Percentiles rank a stretch among this genome's conserved stretches.
phyloP scores from a whole-genome alignment of 495 filamentous ascomycete genomes.

The Xylaria telfairii region DNA sequence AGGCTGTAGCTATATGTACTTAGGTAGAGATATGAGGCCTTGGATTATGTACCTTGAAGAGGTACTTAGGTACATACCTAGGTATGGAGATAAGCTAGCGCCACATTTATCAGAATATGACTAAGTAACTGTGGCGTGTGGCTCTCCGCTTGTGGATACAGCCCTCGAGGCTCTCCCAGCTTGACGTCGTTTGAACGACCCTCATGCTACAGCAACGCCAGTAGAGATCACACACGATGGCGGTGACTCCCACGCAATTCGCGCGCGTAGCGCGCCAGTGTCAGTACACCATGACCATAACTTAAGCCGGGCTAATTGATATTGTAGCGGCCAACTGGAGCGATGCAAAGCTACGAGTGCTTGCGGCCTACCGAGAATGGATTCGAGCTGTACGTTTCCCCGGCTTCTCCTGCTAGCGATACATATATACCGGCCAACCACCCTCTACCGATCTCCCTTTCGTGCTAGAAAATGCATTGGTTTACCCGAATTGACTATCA shows the following conservation, averaged over 20 bases:
- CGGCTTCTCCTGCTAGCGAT: background rate
- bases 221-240: conserved; percentile 43
- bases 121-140: conserved; percentile 30
- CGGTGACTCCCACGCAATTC: conserved; percentile 90
- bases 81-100: conserved; percentile 20
- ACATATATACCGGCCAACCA: background rate
- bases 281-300: conserved; percentile 55
- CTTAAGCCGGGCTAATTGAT: background rate
- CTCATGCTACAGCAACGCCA: conserved; percentile 31
- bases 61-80: background rate
- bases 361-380: conserved; percentile 91
- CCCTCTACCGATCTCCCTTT: background rate
- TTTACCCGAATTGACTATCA: conserved; percentile 17
- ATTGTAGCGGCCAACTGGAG: conserved; percentile 78
- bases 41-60: background rate
- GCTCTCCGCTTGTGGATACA: background rate
- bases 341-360: conserved; percentile 82
- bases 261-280: conserved; percentile 89
- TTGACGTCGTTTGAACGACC: conserved; percentile 33
- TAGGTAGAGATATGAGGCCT: too few relatives aligned
- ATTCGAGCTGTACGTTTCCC: conserved; percentile 78
- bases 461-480: background rate
- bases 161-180: conserved; percentile 21
- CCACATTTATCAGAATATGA: conserved; percentile 26
- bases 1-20: conserved; percentile 9